Evolutionary conservation across 1,284 basidiomycete species (phyloP).

Genomic region (Puccinia horiana): DNA sequence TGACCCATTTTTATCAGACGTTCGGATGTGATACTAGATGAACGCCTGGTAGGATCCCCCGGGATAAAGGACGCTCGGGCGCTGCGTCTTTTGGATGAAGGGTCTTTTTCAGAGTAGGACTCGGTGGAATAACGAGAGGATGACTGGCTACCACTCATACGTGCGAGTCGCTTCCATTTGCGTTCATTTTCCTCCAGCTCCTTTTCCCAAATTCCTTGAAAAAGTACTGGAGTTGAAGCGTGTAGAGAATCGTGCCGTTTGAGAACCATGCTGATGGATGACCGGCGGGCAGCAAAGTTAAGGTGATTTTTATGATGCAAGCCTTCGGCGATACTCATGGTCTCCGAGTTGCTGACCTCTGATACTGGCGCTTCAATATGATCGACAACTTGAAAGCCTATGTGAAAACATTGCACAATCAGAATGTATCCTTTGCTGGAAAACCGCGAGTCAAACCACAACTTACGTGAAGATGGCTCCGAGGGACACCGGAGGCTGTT

Average conservation of each 20-base stretch:
- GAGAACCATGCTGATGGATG: constrained; percentile 43
- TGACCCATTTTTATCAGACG: not conserved
- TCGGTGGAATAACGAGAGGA: constrained; percentile 21
- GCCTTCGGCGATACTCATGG: constrained; percentile 21
- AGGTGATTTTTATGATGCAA: constrained; percentile 40
- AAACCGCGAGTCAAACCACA: not conserved
- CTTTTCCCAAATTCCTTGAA: constrained; percentile 47
- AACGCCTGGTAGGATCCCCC: not conserved
- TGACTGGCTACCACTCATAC: constrained; percentile 42
- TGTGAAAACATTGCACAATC: not conserved
- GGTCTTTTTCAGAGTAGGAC: constrained; percentile 1
- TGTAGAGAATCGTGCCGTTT: constrained; percentile 28
- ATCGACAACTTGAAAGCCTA: not conserved
- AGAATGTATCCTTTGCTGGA: not conserved
- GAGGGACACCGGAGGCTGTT: not conserved
- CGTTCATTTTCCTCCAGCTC: constrained; percentile 47
- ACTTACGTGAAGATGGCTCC: not conserved
- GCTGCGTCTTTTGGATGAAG: not conserved
- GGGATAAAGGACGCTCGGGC: not conserved
- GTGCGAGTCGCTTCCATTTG: constrained; percentile 45
- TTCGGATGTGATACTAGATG: constrained; percentile 1
- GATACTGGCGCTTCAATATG: not conserved
- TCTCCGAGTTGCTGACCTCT: not conserved
- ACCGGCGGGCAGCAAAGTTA: constrained; percentile 29
- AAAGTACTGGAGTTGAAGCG: constrained; percentile 30